A percentile compares a stretch with the other conserved stretches of the same genome.
phyloP scores from a whole-genome alignment of 192 early-diverging fungal species.

The Phlyctochytrium planicorne region DNA sequence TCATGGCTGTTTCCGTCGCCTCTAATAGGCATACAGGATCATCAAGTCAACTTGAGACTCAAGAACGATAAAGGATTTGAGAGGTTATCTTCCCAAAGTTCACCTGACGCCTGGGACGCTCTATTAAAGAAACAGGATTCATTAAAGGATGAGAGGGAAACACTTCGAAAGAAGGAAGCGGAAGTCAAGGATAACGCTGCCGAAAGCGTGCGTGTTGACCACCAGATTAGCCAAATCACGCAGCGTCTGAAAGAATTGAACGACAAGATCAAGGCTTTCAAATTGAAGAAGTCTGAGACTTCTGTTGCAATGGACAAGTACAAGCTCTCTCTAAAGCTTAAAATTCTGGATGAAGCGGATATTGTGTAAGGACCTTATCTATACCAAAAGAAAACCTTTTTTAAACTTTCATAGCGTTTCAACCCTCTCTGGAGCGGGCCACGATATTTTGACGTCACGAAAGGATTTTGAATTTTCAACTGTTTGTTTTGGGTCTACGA shows the following conservation, averaged over 20 bases:
- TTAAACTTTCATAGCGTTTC: constrained; percentile 41
- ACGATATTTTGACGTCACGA: constrained; percentile 71
- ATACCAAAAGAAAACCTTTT: neutral
- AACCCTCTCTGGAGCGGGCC: constrained; percentile 84
- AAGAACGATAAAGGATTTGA: neutral
- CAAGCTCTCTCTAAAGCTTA: constrained; percentile 50
- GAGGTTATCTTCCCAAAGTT: too few species aligned
- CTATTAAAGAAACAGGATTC: neutral
- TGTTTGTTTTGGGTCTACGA: constrained; percentile 14
- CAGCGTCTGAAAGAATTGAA: constrained; percentile 37
- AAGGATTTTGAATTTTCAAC: constrained; percentile 62
- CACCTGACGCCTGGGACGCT: neutral
- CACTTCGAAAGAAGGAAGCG: constrained; percentile 28
- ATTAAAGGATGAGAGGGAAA: constrained; percentile 37
- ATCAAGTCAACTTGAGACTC: neutral
- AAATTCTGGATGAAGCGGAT: constrained; percentile 76
- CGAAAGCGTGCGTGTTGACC: constrained; percentile 20
- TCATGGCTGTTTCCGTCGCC: too few species aligned
- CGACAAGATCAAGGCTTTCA: constrained; percentile 23
- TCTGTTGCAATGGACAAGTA: constrained; percentile 18
- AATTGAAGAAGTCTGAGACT: constrained; percentile 38
- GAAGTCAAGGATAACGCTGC: constrained; percentile 4
- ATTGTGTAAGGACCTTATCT: constrained; percentile 42
- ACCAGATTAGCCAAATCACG: constrained; percentile 25
- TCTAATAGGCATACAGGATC: too few species aligned